A percentile compares a stretch with the other conserved stretches of the same genome.
Conservation (phyloP, 371 early-diverging fungal genomes). For the Saksenaea vasiformis region DNA sequence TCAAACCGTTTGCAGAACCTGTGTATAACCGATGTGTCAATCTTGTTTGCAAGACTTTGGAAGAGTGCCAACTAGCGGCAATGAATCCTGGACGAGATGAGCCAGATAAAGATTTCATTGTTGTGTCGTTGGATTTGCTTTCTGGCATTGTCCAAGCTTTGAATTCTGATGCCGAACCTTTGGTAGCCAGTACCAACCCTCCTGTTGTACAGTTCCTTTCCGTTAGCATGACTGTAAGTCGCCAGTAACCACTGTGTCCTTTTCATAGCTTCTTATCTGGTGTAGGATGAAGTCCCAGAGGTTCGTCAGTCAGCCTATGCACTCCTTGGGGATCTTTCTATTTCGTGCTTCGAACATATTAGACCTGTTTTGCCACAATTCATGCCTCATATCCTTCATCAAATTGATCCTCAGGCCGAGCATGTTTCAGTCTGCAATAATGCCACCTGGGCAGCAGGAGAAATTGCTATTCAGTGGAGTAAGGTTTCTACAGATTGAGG, state of each 20-base stretch:
- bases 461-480: constrained; percentile 82
- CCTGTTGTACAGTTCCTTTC: constrained; percentile 76
- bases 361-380: constrained; percentile 71
- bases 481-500: constrained; percentile 10
- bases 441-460: constrained; percentile 93
- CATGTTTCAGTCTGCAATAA: constrained; percentile 86
- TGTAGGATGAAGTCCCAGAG: constrained; percentile 75
- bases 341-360: constrained; percentile 75
- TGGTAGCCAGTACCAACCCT: constrained; percentile 74
- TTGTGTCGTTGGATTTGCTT: constrained; percentile 93
- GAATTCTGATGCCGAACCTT: constrained; percentile 68
- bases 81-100: constrained; percentile 67
- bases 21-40: constrained; percentile 87
- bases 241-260: background rate
- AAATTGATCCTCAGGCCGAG: constrained; percentile 66
- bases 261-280: constrained; percentile 57
- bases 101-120: constrained; percentile 92
- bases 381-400: constrained; percentile 71
- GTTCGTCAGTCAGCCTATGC: constrained; percentile 93
- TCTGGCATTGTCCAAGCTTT: constrained; percentile 92
- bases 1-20: constrained; percentile 80
- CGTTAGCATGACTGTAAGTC: constrained; percentile 74
- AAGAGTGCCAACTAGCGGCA: constrained; percentile 61
- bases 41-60: constrained; percentile 76
- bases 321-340: constrained; percentile 91